Evolutionary conservation across 208 protist genomes (phyloP), one percentile per base, ranked within the genome.

Genomic region (Acanthamoeba triangularis): DNA sequence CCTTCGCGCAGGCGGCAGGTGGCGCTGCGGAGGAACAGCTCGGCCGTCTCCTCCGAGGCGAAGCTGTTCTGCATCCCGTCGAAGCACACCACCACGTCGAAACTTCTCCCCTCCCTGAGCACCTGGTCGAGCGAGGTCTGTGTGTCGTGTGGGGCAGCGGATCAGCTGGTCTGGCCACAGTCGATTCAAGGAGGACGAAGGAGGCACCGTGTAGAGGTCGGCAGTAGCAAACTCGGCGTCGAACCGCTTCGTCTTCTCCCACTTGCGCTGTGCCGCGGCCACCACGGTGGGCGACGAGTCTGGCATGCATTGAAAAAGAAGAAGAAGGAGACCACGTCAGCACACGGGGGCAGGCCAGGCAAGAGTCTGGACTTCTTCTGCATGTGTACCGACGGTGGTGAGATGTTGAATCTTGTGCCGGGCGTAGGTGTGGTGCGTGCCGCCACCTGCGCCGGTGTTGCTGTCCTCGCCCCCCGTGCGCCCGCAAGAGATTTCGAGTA

Each of bases 1-100:
- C 96, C 96, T 61, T 93, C 69, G 35, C 95, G 94, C 76, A 96
- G 74, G 13, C 41, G 33, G 47, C 41, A 90, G 35, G 44, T 63
- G 35, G 52, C 96, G 44, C 94, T 96, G 47, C 95, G 47, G 28
- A 96, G 85, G 44, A 96, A 96, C 23, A 33, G 37, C 35, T 88
- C 78, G 52, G 96, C 94, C 23, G 56, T 87, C 20, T 61, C 37
- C 44, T 78, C 69, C 6, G 92, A 54, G 23, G 49, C 92, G 72
- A 96, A 96, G 69, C 90, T 91, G 67, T 93, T 63, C 95, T 96
- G 94, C 41, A 96, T 30, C n/a, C 96, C 96, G 44, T 96, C 94
- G 69, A 96, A 96, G 92, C 93, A 96, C 47, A 47, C 59, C 7
- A 96, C 88, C 16, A 95, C 47, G 85, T 96, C 94, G 65, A 96